These are phyloP conservation scores for Lachancea nothofagi DNA, from an alignment of 805 yeast genomes.

Conservation along the genomic window DNA sequence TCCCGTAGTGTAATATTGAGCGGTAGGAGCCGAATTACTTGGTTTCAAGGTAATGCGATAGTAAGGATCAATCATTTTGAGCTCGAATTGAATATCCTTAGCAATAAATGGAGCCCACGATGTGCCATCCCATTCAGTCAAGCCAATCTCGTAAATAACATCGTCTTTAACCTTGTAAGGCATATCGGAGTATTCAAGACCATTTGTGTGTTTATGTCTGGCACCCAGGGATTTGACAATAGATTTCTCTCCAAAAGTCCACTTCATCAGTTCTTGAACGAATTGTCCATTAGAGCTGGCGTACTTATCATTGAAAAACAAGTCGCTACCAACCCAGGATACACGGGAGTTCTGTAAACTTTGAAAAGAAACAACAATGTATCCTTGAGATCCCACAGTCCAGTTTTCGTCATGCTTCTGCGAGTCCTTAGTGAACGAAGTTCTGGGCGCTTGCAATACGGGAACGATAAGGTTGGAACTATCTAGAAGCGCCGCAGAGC, in stretches of 20 bases:
- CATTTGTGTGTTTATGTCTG: conserved; percentile 47
- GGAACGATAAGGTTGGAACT: conserved; percentile 71
- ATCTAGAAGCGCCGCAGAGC: conserved; percentile 64
- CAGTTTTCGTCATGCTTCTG: conserved; percentile 63
- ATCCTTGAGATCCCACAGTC: conserved; percentile 79
- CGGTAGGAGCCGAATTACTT: conserved; percentile 36
- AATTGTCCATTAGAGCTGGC: conserved; percentile 35
- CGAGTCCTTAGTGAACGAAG: conserved; percentile 51
- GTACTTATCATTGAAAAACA: conserved; percentile 42
- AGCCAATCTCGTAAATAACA: conserved; percentile 46
- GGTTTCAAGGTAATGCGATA: conserved; percentile 65
- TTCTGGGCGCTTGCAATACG: conserved; percentile 55
- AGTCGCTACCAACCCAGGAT: conserved; percentile 71
- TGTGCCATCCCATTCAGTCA: conserved; percentile 47
- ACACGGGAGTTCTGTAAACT: conserved; percentile 72
- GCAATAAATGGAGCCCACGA: conserved; percentile 66
- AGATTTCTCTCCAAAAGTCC: conserved; percentile 71
- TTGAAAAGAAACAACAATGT: conserved; percentile 71
- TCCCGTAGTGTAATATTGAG: conserved; percentile 47
- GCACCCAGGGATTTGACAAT: conserved; percentile 53
- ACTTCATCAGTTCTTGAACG: conserved; percentile 45
- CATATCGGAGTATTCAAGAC: conserved; percentile 36
- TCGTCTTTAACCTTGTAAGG: conserved; percentile 74
- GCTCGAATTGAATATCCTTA: conserved; percentile 71
- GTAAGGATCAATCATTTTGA: conserved; percentile 91